phyloP scores from a whole-genome alignment of 805 yeast genomes.

The Candida odintsovae region DNA sequence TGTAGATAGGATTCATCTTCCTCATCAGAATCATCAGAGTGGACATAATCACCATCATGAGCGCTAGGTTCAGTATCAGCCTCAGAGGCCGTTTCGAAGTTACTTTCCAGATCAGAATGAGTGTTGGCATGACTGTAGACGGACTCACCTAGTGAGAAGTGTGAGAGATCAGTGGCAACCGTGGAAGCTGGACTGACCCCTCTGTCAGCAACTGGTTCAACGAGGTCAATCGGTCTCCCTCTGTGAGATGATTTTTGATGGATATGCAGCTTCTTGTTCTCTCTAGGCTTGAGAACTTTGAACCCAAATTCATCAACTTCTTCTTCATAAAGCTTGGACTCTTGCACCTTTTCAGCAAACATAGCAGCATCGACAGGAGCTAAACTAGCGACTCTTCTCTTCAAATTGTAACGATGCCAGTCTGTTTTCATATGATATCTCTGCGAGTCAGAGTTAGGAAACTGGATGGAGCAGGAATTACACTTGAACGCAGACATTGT shows the following conservation, averaged over 20 bases:
- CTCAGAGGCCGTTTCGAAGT: slow-evolving; percentile 45
- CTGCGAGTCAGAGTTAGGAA: slow-evolving; percentile 78
- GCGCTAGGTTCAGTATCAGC: slow-evolving; percentile 38
- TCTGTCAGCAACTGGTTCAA: slow-evolving; percentile 22
- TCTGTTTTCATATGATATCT: slow-evolving; percentile 94
- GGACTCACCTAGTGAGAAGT: slow-evolving; percentile 48
- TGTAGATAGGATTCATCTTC: slow-evolving; percentile 13
- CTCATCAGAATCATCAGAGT: slow-evolving; percentile 20
- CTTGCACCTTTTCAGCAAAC: slow-evolving; percentile 33
- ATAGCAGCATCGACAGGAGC: slow-evolving; percentile 64
- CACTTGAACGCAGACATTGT: slow-evolving; percentile 53
- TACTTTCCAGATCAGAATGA: slow-evolving; percentile 30
- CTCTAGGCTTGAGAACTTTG: slow-evolving; percentile 26
- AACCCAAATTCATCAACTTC: slow-evolving; percentile 36
- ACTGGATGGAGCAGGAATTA: slow-evolving; percentile 80
- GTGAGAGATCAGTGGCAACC: slow-evolving; percentile 47
- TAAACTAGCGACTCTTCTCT: slow-evolving; percentile 82
- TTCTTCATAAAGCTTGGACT: slow-evolving; percentile 27
- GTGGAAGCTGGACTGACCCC: slow-evolving; percentile 49
- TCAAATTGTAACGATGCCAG: slow-evolving; percentile 95
- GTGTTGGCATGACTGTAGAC: slow-evolving; percentile 29
- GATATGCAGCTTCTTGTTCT: slow-evolving; percentile 11
- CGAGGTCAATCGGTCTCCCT: slow-evolving; percentile 21
- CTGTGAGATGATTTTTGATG: slow-evolving; percentile 15
- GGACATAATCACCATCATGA: slow-evolving; percentile 25